Evolutionary conservation across 2,329 filamentous ascomycete species (phyloP), one percentile per base, ranked within the genome.

Genomic region (Apiospora sp.): DNA sequence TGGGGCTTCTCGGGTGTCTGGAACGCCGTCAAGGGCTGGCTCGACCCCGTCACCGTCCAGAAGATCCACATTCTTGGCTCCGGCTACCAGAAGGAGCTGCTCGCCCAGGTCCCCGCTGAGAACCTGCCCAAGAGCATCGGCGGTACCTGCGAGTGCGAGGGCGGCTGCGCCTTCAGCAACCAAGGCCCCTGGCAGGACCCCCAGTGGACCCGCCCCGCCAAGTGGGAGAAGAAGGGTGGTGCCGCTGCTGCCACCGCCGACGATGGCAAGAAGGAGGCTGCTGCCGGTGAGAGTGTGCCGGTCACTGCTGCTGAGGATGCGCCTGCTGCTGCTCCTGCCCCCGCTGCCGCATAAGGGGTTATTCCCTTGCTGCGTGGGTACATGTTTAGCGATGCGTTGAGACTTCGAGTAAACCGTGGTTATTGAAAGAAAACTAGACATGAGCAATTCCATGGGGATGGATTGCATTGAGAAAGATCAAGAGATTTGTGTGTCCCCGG

Each of bases 1-100:
- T 98, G 95, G 95, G 95, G 95, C 37, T 98, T 98, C 88, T 92
- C 92, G 74, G 89, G 89, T 77, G 93, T 95, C 75, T 99, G 96
- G 89, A 88, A 86, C 81, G 89, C 97, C 72, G 90, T 98, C 84
- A 98, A 97, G 89, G 91, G 92, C 77, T 98, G 96, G 91, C 89
- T 99, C 79, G 96, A 99, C 85, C 96, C 96, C 70, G 95, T 99
- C 80, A 99, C 96, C 68, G 95, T 97, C 74, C 88, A 92, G 81
- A 99, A 99, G 91, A 99, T 99, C 81, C 91, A 97, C 84, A 92
- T 99, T 72, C 88, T 98, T 51, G 94, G 95, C 76, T 85, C 87
- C 76, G 87, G 90, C 73, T 98, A 98, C 87, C 89, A 97, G 87
- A 91, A 89, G 80, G 94, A 98, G 83, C 87, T 99, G 72, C 87